A percentile compares a stretch with the other conserved stretches of the same genome.
These are phyloP conservation scores for Gynandropsis gynandra DNA, from an alignment of 345 rosid species.

Conservation along the genomic window DNA sequence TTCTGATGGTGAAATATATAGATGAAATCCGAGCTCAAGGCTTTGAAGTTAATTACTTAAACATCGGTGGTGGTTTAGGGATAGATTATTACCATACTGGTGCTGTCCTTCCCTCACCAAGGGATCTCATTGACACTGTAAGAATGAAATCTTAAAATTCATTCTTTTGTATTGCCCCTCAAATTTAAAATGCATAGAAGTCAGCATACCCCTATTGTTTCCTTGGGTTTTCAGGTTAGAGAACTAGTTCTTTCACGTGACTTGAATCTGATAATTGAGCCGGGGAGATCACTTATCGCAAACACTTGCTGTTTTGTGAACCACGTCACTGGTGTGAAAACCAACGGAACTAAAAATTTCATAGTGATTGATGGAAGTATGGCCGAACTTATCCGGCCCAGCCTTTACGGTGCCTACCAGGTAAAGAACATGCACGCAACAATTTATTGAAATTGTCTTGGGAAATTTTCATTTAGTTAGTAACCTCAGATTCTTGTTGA, in stretches of 20 bases:
- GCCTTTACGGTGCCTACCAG: slow-evolving; percentile 95
- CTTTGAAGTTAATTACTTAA: slow-evolving; percentile 75
- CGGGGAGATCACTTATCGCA: slow-evolving; percentile 94
- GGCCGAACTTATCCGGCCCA: slow-evolving; percentile 97
- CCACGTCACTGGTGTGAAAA: slow-evolving; percentile 90
- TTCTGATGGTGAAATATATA: slow-evolving; percentile 81
- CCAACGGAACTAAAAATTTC: slow-evolving; percentile 88
- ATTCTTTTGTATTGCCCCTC: slow-evolving; percentile 7
- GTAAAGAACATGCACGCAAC: slow-evolving; percentile 31
- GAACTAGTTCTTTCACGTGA: slow-evolving; percentile 74
- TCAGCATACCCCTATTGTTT: too few species aligned
- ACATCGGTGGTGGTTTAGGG: slow-evolving; percentile 97
- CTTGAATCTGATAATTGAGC: slow-evolving; percentile 85
- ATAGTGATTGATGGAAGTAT: slow-evolving; percentile 96
- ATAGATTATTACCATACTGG: slow-evolving; percentile 86
- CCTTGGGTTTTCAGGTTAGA: slow-evolving; percentile 47
- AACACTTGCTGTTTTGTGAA: slow-evolving; percentile 91
- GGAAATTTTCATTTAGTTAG: too few species aligned
- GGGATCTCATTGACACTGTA: slow-evolving; percentile 90
- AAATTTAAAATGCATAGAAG: neutral
- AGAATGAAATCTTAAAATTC: slow-evolving; percentile 25
- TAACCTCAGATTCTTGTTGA: slow-evolving; percentile 16
- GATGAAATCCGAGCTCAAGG: slow-evolving; percentile 86
- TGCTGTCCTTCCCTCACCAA: slow-evolving; percentile 83
- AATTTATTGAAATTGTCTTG: too few species aligned